A percentile compares a stretch with the other conserved stretches of the same genome.
phyloP scores from a whole-genome alignment of 2,329 filamentous ascomycete genomes.

The Exophiala bonariae region DNA sequence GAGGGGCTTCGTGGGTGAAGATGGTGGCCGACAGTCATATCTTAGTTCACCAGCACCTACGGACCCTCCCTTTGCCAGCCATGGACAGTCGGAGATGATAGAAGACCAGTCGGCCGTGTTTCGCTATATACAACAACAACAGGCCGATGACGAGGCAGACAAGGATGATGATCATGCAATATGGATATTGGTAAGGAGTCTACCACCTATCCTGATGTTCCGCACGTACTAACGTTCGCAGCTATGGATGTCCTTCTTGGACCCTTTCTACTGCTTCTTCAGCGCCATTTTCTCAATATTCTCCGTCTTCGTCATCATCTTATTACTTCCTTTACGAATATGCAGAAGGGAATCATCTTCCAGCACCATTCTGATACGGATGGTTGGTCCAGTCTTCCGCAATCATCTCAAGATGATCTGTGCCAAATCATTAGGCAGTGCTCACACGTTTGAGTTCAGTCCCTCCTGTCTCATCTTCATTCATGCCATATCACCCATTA shows the following conservation, averaged over 20 bases:
- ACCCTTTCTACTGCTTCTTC: conserved; percentile 54
- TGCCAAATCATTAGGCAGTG: conserved; percentile 28
- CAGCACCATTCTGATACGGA: conserved; percentile 28
- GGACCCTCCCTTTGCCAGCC: conserved; percentile 6
- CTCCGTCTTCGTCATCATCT: conserved; percentile 50
- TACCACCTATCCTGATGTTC: background rate
- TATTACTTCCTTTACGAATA: conserved; percentile 56
- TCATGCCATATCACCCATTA: conserved; percentile 55
- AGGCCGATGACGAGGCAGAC: conserved; percentile 30
- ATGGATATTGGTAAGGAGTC: conserved; percentile 40
- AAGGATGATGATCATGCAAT: conserved; percentile 41
- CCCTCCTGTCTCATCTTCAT: conserved; percentile 51
- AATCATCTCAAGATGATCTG: conserved; percentile 28
- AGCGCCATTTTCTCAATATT: conserved; percentile 57
- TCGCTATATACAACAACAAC: conserved; percentile 22
- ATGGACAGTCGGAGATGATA: conserved; percentile 14
- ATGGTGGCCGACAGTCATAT: conserved; percentile 10
- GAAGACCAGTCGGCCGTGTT: conserved; percentile 23
- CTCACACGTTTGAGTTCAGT: conserved; percentile 34
- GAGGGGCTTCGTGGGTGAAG: conserved; percentile 11
- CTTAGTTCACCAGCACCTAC: conserved; percentile 8
- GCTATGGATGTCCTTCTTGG: conserved; percentile 41
- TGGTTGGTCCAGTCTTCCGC: conserved; percentile 24
- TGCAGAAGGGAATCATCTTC: conserved; percentile 47
- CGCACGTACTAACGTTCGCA: conserved; percentile 6